Evolutionary conservation across 208 protist species (phyloP).

Genomic region (Novymonas esmeraldas): DNA sequence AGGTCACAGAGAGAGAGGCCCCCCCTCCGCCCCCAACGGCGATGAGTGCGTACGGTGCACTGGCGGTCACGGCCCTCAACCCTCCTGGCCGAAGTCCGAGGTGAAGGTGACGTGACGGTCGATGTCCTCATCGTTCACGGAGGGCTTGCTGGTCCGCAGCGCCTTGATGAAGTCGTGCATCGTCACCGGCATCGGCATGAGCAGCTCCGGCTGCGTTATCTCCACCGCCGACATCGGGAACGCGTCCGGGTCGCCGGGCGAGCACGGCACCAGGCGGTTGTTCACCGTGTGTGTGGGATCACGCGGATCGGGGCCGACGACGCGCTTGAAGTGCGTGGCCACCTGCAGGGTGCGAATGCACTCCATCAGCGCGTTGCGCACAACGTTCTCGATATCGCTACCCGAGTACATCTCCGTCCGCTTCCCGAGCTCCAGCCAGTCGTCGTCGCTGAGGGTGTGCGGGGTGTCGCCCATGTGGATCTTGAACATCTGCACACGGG

Average conservation of each 20-base stretch:
- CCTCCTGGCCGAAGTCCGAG: conserved; percentile 96
- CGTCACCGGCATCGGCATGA: conserved; percentile 92
- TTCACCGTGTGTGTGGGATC: conserved; percentile 76
- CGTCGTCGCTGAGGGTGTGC: conserved; percentile 79
- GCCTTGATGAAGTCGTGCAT: conserved; percentile 94
- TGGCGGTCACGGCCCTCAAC: too few species aligned
- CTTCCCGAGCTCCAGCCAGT: conserved; percentile 92
- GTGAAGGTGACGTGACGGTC: conserved; percentile 95
- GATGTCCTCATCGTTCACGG: conserved; percentile 93
- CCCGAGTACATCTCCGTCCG: conserved; percentile 95
- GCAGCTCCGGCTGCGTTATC: conserved; percentile 86
- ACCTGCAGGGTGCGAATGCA: conserved; percentile 96
- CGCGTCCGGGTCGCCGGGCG: conserved; percentile 92
- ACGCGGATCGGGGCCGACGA: conserved; percentile 72
- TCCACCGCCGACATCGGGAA: conserved; percentile 94
- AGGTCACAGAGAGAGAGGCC: too few species aligned
- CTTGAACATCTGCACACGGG: conserved; percentile 93
- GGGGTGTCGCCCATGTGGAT: conserved; percentile 96
- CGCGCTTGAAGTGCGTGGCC: conserved; percentile 98
- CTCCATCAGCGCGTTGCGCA: conserved; percentile 98
- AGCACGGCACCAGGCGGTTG: conserved; percentile 93
- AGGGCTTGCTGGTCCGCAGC: conserved; percentile 85
- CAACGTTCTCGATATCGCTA: conserved; percentile 97
- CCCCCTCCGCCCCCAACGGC: too few species aligned
- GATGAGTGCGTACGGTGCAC: too few species aligned